These are phyloP conservation scores for Rosellinia necatrix DNA, from an alignment of 2,329 filamentous ascomycete genomes.

Conservation along the genomic window DNA sequence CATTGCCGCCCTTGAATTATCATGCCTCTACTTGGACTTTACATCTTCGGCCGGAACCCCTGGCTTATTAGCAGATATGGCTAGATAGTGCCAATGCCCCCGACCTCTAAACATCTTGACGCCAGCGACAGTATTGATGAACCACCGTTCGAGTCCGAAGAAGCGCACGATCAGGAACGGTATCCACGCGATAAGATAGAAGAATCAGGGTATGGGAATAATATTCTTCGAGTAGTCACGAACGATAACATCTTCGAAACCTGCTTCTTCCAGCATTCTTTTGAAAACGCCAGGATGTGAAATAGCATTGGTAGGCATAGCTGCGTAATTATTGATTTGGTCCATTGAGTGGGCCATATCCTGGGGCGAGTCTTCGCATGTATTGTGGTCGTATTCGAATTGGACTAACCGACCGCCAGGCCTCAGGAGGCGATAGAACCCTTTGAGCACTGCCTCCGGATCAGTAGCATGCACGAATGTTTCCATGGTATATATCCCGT, in stretches of 20 bases:
- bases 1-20: no score
- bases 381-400: slow-evolving; percentile 53
- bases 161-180: slow-evolving; percentile 52
- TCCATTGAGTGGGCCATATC: slow-evolving; percentile 37
- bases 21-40: slow-evolving; percentile 24
- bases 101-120: slow-evolving; percentile 42
- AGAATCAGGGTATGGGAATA: slow-evolving; percentile 52
- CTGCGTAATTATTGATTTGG: slow-evolving; percentile 47
- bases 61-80: slow-evolving; percentile 45
- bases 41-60: slow-evolving; percentile 27
- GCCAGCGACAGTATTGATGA: slow-evolving; percentile 54
- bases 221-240: slow-evolving; percentile 52
- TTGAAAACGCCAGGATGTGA: slow-evolving; percentile 48
- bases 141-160: slow-evolving; percentile 49
- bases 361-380: slow-evolving; percentile 37
- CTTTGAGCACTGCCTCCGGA: slow-evolving; percentile 47
- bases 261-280: slow-evolving; percentile 48
- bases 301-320: slow-evolving; percentile 50
- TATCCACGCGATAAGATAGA: slow-evolving; percentile 52
- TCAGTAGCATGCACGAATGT: slow-evolving; percentile 59
- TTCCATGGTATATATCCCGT: slow-evolving; percentile 61
- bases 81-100: slow-evolving; percentile 43
- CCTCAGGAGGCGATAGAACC: slow-evolving; percentile 53
- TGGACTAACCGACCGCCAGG: slow-evolving; percentile 53
- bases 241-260: slow-evolving; percentile 50